These are phyloP conservation scores for Aspergillus cejpii DNA, from an alignment of 2,329 filamentous ascomycete species.

Conservation along the genomic window DNA sequence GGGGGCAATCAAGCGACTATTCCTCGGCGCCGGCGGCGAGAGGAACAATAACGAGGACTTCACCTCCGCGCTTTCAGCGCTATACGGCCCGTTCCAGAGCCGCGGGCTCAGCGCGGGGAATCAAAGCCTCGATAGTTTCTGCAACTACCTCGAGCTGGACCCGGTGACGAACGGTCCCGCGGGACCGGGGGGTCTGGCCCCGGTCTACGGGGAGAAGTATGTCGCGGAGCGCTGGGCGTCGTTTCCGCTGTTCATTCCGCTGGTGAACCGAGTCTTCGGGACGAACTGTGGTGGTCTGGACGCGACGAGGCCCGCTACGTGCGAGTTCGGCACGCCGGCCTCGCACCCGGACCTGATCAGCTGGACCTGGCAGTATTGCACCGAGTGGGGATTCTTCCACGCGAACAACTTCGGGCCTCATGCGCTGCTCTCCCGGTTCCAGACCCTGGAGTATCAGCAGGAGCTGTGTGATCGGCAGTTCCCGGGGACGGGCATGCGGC, in stretches of 20 bases:
- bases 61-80: slow-evolving; percentile 37
- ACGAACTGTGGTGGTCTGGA: slow-evolving; percentile 38
- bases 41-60: slow-evolving; percentile 45
- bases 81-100: slow-evolving; percentile 42
- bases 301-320: slow-evolving; percentile 23
- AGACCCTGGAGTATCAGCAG: slow-evolving; percentile 41
- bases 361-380: slow-evolving; percentile 51
- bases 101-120: slow-evolving; percentile 39
- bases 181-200: slow-evolving; percentile 38
- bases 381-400: slow-evolving; percentile 49
- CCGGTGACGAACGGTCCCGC: slow-evolving; percentile 32
- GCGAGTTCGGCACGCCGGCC: slow-evolving; percentile 34
- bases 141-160: slow-evolving; percentile 44
- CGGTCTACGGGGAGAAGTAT: slow-evolving; percentile 37
- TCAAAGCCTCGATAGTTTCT: slow-evolving; percentile 38
- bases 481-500: slow-evolving; percentile 37
- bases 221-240: slow-evolving; percentile 39
- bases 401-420: slow-evolving; percentile 44
- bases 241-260: slow-evolving; percentile 33
- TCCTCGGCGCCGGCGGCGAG: slow-evolving; percentile 44
- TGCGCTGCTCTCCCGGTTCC: slow-evolving; percentile 44
- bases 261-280: slow-evolving; percentile 37
- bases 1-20: slow-evolving; percentile 42
- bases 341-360: slow-evolving; percentile 36
- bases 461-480: slow-evolving; percentile 47